Evolutionary conservation across 805 yeast genomes (phyloP).

Genomic region (Nadsonia fulvescens): DNA sequence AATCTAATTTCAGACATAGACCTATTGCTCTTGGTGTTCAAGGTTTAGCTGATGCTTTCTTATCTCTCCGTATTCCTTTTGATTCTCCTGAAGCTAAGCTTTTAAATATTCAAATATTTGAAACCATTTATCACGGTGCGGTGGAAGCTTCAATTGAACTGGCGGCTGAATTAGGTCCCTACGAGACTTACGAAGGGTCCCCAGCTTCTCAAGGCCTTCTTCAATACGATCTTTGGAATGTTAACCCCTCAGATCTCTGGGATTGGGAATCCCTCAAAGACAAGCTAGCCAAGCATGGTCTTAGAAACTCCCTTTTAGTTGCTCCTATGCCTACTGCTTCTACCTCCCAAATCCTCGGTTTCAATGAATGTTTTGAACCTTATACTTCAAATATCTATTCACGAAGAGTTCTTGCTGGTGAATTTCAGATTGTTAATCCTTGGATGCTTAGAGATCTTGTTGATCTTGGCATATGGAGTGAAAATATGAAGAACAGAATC

Average conservation of each 20-base stretch:
- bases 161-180: conserved; percentile 51
- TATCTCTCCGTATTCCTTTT: conserved; percentile 66
- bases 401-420: conserved; percentile 84
- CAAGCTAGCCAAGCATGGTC: conserved; percentile 41
- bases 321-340: conserved; percentile 95
- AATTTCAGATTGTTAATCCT: conserved; percentile 81
- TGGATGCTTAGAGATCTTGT: conserved; percentile 69
- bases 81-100: conserved; percentile 64
- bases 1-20: conserved; percentile 65
- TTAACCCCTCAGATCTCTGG: conserved; percentile 61
- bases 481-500: conserved; percentile 58
- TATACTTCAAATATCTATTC: conserved; percentile 83
- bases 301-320: conserved; percentile 71
- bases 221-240: conserved; percentile 80
- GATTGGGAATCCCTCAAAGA: conserved; percentile 68
- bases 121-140: conserved; percentile 89
- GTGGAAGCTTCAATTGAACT: conserved; percentile 74
- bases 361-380: conserved; percentile 92
- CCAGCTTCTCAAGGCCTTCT: conserved; percentile 76
- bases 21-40: conserved; percentile 98
- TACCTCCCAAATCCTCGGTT: conserved; percentile 87
- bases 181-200: conserved; percentile 61
- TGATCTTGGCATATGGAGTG: conserved; percentile 69
- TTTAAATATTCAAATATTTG: conserved; percentile 74
- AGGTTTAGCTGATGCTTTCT: conserved; percentile 82